A percentile compares a stretch with the other conserved stretches of the same genome.
phyloP scores from a whole-genome alignment of 306 rosid species.

The Dryas alaskensis region DNA sequence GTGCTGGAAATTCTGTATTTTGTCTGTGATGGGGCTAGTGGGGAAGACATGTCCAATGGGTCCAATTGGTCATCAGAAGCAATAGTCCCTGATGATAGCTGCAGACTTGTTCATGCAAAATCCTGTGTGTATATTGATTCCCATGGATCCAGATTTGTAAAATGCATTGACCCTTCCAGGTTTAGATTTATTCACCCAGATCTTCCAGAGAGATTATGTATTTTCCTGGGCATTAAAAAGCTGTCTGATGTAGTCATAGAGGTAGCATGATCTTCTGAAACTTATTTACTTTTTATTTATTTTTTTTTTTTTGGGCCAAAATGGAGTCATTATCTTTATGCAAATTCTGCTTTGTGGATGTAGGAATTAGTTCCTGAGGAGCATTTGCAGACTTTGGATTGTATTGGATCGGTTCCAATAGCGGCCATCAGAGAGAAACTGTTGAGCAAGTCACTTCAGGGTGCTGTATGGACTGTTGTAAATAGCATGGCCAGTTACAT shows the following conservation, averaged over 20 bases:
- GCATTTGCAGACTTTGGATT: conserved; percentile 50
- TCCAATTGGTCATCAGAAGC: conserved; percentile 63
- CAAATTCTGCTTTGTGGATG: conserved; percentile 35
- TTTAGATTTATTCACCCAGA: conserved; percentile 85
- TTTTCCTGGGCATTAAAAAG: conserved; percentile 64
- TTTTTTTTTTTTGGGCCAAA: not conserved
- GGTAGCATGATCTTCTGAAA: conserved; percentile 49
- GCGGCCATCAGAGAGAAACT: conserved; percentile 66
- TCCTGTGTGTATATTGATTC: conserved; percentile 85
- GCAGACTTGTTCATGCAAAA: conserved; percentile 86
- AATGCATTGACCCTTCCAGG: conserved; percentile 76
- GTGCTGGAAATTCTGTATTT: conserved; percentile 84
- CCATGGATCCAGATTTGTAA: conserved; percentile 77
- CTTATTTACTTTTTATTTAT: conserved; percentile 13
- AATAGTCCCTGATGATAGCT: conserved; percentile 87
- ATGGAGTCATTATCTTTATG: not conserved
- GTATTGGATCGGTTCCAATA: conserved; percentile 52
- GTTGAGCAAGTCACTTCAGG: conserved; percentile 69
- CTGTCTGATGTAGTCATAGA: conserved; percentile 80
- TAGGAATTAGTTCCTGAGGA: conserved; percentile 79
- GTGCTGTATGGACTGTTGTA: conserved; percentile 75
- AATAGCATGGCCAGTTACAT: conserved; percentile 63
- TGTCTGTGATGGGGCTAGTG: conserved; percentile 63
- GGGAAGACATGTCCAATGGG: conserved; percentile 37
- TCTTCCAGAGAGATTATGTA: conserved; percentile 80